Evolutionary conservation across 768 basidiomycete species (phyloP).

Genomic region (Kwoniella bestiolae): DNA sequence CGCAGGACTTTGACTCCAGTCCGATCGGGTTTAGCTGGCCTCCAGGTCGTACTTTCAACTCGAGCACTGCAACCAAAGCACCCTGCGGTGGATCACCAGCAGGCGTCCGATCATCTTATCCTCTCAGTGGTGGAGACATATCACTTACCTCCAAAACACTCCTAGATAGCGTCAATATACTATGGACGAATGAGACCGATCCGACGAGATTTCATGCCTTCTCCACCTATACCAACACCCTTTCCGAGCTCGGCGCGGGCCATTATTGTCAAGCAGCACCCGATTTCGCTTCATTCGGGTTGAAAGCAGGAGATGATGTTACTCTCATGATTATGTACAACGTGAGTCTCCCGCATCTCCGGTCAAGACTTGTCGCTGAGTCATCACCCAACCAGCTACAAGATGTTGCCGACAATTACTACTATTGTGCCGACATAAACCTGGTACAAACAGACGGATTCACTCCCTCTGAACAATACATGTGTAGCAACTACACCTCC

Average conservation of each 20-base stretch:
- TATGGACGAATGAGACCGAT: conserved; percentile 29
- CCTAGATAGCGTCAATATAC: conserved; percentile 31
- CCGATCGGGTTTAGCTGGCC: conserved; percentile 21
- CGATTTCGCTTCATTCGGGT: conserved; percentile 36
- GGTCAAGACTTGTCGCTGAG: neutral
- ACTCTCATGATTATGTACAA: conserved; percentile 37
- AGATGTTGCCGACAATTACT: conserved; percentile 20
- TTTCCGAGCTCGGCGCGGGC: conserved; percentile 31
- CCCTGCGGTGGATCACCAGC: conserved; percentile 29
- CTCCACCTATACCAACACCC: conserved; percentile 27
- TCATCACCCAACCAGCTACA: conserved; percentile 22
- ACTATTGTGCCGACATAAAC: conserved; percentile 44
- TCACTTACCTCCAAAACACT: conserved; percentile 29
- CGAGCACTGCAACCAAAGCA: conserved; percentile 22
- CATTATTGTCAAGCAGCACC: conserved; percentile 38
- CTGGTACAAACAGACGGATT: conserved; percentile 27
- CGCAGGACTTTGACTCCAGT: conserved; percentile 15
- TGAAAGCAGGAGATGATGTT: conserved; percentile 29
- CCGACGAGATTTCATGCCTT: conserved; percentile 34
- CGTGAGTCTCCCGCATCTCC: conserved; percentile 6
- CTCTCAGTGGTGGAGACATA: conserved; percentile 37
- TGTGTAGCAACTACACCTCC: conserved; percentile 39
- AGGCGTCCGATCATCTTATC: conserved; percentile 21
- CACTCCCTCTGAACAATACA: conserved; percentile 25
- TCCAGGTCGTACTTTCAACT: conserved; percentile 21